phyloP scores from a whole-genome alignment of 305 asterid species.

The Fraxinus ornus region DNA sequence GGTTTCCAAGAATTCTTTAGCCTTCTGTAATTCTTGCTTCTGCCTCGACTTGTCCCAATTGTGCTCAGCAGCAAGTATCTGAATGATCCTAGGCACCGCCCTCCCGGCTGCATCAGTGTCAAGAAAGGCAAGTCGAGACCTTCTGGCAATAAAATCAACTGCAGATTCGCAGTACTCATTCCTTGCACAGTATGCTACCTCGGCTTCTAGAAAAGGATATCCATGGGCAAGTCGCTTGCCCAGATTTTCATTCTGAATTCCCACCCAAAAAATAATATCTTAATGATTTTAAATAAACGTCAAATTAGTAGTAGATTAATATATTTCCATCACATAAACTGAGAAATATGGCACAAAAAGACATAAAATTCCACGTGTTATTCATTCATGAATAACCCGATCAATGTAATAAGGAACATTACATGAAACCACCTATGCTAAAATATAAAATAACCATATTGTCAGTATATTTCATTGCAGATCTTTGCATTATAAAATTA shows the following conservation, averaged over 20 bases:
- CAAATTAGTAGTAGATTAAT: not conserved
- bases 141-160: slow-evolving; percentile 90
- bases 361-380: not conserved
- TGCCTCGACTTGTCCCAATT: slow-evolving; percentile 84
- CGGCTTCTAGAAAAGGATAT: slow-evolving; percentile 91
- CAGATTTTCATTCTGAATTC: slow-evolving; percentile 73
- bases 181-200: slow-evolving; percentile 97
- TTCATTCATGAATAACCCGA: not conserved
- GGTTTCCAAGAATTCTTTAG: slow-evolving; percentile 73
- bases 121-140: slow-evolving; percentile 94
- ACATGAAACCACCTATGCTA: not conserved
- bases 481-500: not conserved
- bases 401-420: not conserved
- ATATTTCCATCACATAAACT: not conserved
- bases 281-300: not conserved
- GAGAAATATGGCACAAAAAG: not conserved
- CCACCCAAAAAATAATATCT: not conserved
- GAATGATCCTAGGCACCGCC: slow-evolving; percentile 78
- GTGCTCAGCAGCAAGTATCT: slow-evolving; percentile 79
- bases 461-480: not conserved
- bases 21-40: slow-evolving; percentile 57
- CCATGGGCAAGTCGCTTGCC: slow-evolving; percentile 98
- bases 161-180: slow-evolving; percentile 92
- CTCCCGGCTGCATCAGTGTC: slow-evolving; percentile 90
- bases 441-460: not conserved